Evolutionary conservation across 495 filamentous ascomycete genomes (phyloP), one percentile per base, ranked within the genome.

Genomic region (Talaromyces stipitatus): DNA sequence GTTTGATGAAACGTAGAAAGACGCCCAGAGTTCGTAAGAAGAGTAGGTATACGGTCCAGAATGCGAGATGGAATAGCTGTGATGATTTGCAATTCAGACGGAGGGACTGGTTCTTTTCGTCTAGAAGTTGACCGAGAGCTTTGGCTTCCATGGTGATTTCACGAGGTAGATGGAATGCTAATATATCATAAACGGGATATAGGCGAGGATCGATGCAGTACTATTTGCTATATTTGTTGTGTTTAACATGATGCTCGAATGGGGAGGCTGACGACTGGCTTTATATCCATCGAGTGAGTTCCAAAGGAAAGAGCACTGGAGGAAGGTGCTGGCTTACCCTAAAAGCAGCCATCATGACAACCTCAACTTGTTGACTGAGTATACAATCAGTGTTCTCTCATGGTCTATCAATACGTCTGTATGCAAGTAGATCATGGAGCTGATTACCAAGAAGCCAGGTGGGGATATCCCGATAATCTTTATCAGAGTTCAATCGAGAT

Each of bases 361-460:
- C n/a, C n/a, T n/a, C n/a, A n/a, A n/a, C n/a, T n/a, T n/a, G n/a
- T n/a, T n/a, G n/a, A n/a, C n/a, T n/a, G n/a, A n/a, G n/a, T n/a
- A n/a, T n/a, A n/a, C n/a, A n/a, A n/a, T n/a, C n/a, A n/a, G n/a
- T n/a, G n/a, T n/a, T n/a, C n/a, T n/a, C n/a, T n/a, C 22, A 28
- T 2, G 10, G 24, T 23, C 24, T 14, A 6, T 18, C 46, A 5
- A 14, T 14, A 50, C 22, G 2, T 24, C 8, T 50, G 4, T 7
- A 6, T 50, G 22, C 7, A 24, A 24, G 10, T 14, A 11, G 26
- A 33, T 2, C 18, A 33, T 18, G 6, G 26, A 54, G 52, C 22
- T 54, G 20, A 38, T 54, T 54, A 38, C 52, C 22, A 14, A 43
- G 41, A 22, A n/a, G 52, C 38, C 23, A 41, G 33, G 52, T 54